Base-by-base conservation (phyloP, 441 rosid genomes). In the Flueggea neowawraea region DNA sequence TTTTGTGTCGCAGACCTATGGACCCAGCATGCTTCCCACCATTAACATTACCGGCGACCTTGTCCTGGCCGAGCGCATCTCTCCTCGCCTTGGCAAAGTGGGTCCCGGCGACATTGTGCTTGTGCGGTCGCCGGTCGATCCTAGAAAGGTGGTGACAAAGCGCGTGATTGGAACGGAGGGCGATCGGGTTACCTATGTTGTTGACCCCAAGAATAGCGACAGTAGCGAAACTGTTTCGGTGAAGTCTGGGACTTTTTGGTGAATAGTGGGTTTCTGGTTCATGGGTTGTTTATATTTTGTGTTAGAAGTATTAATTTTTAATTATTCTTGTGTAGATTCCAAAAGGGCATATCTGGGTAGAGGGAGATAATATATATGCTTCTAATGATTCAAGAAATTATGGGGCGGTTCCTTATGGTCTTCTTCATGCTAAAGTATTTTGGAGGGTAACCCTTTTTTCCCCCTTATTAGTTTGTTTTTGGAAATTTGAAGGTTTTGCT, bases 21-120 rank as follows among this genome's bases (percentile, higher is more conserved):
- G 96, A 41, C 95, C 98, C 66, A 89, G 96, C 77, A 91, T 89
- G 96, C 73, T 71, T 9, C 98, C 91, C 0, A 87, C 93, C 15
- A 31, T 92, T 15, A 72, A 61, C 69, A 60, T 82, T 54, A 70
- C 81, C 2, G 90, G 91, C 6, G 78, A 80, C 65, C 12, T 80
- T 8, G 49, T 81, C 50, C 52, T 89, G 53, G 90, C 80, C 8
- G 96, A 91, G 69, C 75, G 78, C 54, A 65, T 89, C 58, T 80
- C 95, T 0, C 66, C 54, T 44, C 61, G 73, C 57, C 49, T 69
- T 2, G 75, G 83, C 15, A 89, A 80, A 48, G 83, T 78, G 65
- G 69, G 47, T 28, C 73, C 72, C 6, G 93, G 98, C 28, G 96
- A 91, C 68, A 65, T 91, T 22, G 85, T 91, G n/a, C 69, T 89